Conservation (phyloP, 208 protist species). For the Phytomonas sp. region DNA sequence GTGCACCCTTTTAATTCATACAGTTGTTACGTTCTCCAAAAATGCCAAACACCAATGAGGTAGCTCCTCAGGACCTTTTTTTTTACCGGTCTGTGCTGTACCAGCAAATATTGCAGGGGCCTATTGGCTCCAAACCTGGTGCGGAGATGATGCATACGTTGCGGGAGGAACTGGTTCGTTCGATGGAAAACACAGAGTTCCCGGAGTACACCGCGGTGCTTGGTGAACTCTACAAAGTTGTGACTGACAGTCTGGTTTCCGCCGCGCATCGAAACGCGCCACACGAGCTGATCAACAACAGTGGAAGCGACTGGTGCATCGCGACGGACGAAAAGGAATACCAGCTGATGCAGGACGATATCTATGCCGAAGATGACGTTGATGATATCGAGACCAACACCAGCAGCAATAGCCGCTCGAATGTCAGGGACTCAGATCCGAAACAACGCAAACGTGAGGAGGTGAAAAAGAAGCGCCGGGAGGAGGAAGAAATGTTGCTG, state of each 20-base stretch:
- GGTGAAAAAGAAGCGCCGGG: constrained; percentile 51
- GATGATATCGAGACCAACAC: constrained; percentile 45
- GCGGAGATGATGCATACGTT: constrained; percentile 68
- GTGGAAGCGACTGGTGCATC: constrained; percentile 47
- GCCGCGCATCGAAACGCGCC: constrained; percentile 65
- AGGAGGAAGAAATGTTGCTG: constrained; percentile 86
- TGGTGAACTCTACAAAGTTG: constrained; percentile 72
- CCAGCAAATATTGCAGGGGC: constrained; percentile 55
- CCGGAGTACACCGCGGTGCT: constrained; percentile 57
- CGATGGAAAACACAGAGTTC: constrained; percentile 43
- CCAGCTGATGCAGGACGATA: constrained; percentile 52
- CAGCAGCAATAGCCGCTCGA: constrained; percentile 46
- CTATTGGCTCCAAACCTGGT: constrained; percentile 54
- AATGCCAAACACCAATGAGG: constrained; percentile 10
- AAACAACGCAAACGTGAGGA: constrained; percentile 72
- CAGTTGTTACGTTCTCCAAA: background rate
- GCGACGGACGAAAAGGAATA: constrained; percentile 84
- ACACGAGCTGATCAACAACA: constrained; percentile 80
- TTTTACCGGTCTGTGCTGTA: constrained; percentile 79
- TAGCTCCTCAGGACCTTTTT: constrained; percentile 36
- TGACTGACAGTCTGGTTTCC: constrained; percentile 76
- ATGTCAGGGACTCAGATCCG: constrained; percentile 40
- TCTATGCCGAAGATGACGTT: constrained; percentile 66
- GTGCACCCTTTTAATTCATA: too few relatives aligned
- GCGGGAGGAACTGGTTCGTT: constrained; percentile 66